Percentiles rank a stretch among this genome's conserved stretches.
These are phyloP conservation scores for Penicillium roqueforti DNA, from an alignment of 495 filamentous ascomycete genomes.

Conservation along the genomic window DNA sequence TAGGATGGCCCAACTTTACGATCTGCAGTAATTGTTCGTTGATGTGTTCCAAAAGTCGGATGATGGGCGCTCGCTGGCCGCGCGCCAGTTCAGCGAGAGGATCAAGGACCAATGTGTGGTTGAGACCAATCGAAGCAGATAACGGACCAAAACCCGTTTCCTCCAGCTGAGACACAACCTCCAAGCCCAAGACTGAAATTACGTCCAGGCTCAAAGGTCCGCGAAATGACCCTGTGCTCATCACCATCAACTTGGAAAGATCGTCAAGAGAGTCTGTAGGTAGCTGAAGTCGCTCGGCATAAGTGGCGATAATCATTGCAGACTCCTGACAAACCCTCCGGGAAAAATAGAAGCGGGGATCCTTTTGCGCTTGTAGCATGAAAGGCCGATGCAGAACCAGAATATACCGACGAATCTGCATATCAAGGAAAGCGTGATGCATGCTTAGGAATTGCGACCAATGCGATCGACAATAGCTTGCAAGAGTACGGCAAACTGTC, in stretches of 20 bases:
- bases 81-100: not conserved
- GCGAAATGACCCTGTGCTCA: constrained; percentile 8
- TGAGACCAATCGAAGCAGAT: not conserved
- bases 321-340: not conserved
- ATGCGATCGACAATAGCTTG: not conserved
- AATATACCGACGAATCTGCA: constrained; percentile 1
- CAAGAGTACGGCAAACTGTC: not conserved
- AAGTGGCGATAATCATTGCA: constrained; percentile 4
- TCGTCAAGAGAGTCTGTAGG: constrained; percentile 5
- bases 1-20: constrained; percentile 17
- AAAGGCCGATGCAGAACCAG: not conserved
- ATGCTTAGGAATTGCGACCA: not conserved
- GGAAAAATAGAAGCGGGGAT: constrained; percentile 1
- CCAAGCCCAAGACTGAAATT: constrained; percentile 10
- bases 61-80: constrained; percentile 14
- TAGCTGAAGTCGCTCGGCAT: constrained; percentile 5
- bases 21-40: constrained; percentile 19
- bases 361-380: constrained; percentile 1
- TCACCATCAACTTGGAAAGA: constrained; percentile 7
- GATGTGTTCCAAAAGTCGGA: constrained; percentile 20
- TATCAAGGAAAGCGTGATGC: not conserved
- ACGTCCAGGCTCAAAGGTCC: constrained; percentile 13
- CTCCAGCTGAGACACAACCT: constrained; percentile 12
- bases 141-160: constrained; percentile 4
- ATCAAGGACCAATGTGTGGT: not conserved